A percentile compares a stretch with the other conserved stretches of the same genome.
These are phyloP conservation scores for Colletotrichum lindemuthianum DNA, from an alignment of 2,329 filamentous ascomycete species.

Conservation along the genomic window DNA sequence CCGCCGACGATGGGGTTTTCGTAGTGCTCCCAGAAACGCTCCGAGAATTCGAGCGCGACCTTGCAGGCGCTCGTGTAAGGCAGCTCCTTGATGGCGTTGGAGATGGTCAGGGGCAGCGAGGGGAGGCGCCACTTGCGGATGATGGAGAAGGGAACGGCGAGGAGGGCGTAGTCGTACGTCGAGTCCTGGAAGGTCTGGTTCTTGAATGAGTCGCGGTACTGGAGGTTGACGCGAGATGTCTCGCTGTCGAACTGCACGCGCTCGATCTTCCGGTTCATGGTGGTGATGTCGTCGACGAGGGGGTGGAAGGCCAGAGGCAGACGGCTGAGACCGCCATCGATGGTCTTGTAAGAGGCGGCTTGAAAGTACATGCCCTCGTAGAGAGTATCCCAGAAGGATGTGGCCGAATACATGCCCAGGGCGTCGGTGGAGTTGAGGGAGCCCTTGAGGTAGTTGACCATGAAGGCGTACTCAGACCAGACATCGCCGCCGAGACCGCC, in stretches of 20 bases:
- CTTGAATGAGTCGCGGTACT: constrained; percentile 61
- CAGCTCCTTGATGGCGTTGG: constrained; percentile 58
- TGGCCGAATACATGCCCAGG: constrained; percentile 43
- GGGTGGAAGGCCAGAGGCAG: constrained; percentile 72
- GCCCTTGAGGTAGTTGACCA: constrained; percentile 66
- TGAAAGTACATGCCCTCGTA: constrained; percentile 70
- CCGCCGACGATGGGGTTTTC: constrained; percentile 69
- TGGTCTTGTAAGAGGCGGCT: constrained; percentile 70
- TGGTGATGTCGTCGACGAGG: constrained; percentile 65
- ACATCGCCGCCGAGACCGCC: constrained; percentile 63
- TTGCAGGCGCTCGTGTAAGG: constrained; percentile 61
- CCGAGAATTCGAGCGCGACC: constrained; percentile 74
- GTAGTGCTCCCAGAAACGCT: constrained; percentile 68
- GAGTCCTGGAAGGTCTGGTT: constrained; percentile 53
- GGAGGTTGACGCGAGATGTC: constrained; percentile 64
- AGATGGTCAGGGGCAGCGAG: constrained; percentile 51
- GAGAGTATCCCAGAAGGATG: constrained; percentile 59
- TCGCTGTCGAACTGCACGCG: constrained; percentile 63
- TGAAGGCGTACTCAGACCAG: constrained; percentile 72
- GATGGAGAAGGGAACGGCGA: constrained; percentile 72
- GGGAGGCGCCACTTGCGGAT: constrained; percentile 71
- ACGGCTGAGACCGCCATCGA: constrained; percentile 65
- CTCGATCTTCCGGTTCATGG: constrained; percentile 66
- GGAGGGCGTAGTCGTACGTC: constrained; percentile 73
- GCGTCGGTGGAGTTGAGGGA: constrained; percentile 64